phyloP scores from a whole-genome alignment of 179 eudicot species.

The Spinacia oleracea region DNA sequence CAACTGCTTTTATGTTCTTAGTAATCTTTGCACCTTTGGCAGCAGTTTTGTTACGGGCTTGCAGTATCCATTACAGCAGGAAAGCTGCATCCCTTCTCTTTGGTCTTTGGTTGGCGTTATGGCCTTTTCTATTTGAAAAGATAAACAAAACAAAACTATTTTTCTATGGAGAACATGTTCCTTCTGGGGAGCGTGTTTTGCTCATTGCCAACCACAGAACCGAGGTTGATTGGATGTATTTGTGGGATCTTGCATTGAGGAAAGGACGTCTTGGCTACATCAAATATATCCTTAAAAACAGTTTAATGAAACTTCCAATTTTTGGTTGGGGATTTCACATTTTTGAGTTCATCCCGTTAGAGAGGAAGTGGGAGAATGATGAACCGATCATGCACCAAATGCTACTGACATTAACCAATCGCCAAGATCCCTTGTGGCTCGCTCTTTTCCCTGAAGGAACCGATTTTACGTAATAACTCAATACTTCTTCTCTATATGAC shows the following conservation, averaged over 20 bases:
- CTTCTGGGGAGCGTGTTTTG: constrained; percentile 66
- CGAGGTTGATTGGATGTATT: constrained; percentile 97
- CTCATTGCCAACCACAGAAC: constrained; percentile 90
- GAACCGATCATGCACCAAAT: constrained; percentile 62
- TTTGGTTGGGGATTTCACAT: constrained; percentile 91
- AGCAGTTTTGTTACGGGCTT: constrained; percentile 49
- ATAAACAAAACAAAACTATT: constrained; percentile 70
- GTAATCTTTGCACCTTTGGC: constrained; percentile 59
- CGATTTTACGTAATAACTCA: constrained; percentile 68
- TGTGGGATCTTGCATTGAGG: constrained; percentile 85
- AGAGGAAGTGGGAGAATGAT: constrained; percentile 86
- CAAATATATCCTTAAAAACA: constrained; percentile 61
- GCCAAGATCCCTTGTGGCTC: constrained; percentile 70
- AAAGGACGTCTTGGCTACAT: constrained; percentile 62
- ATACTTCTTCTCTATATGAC: constrained; percentile 14
- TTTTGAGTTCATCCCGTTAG: constrained; percentile 88
- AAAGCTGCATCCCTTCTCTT: constrained; percentile 51
- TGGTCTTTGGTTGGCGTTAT: constrained; percentile 73
- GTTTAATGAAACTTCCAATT: constrained; percentile 82
- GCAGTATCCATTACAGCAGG: constrained; percentile 70
- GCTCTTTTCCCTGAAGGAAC: constrained; percentile 95
- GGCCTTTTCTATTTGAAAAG: constrained; percentile 91
- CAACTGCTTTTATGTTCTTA: constrained; percentile 65
- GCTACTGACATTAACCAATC: constrained; percentile 56
- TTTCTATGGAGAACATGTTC: constrained; percentile 77